Evolutionary conservation across 2,329 filamentous ascomycete genomes (phyloP).

Genomic region (Aspergillus bombycis): DNA sequence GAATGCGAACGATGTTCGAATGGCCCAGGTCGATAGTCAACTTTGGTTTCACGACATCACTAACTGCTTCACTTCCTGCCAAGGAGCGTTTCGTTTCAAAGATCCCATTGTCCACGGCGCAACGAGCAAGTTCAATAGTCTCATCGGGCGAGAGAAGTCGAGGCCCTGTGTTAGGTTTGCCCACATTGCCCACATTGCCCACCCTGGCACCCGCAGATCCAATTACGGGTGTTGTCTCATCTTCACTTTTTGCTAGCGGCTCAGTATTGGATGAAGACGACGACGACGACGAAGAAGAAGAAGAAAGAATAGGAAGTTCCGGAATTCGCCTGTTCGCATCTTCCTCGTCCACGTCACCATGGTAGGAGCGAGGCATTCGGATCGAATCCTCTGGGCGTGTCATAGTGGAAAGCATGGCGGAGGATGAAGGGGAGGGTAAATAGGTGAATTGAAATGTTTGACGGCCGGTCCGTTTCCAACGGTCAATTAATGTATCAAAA

Average conservation of each 20-base stretch:
- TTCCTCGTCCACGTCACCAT: slow-evolving; percentile 38
- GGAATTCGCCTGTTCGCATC: slow-evolving; percentile 28
- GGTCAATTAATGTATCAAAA: slow-evolving; percentile 21
- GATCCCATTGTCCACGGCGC: slow-evolving; percentile 51
- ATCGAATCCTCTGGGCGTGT: slow-evolving; percentile 42
- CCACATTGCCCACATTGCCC: slow-evolving; percentile 23
- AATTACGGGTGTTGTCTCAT: slow-evolving; percentile 29
- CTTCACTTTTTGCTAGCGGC: slow-evolving; percentile 31
- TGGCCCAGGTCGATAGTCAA: slow-evolving; percentile 56
- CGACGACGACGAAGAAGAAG: slow-evolving; percentile 13
- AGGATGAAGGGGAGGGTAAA: slow-evolving; percentile 1
- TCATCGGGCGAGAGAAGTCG: slow-evolving; percentile 46
- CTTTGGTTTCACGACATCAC: slow-evolving; percentile 51
- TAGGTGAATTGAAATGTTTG: neutral
- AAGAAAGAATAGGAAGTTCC: slow-evolving; percentile 31
- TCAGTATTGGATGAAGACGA: slow-evolving; percentile 31
- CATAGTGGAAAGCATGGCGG: slow-evolving; percentile 39
- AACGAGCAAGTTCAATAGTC: slow-evolving; percentile 49
- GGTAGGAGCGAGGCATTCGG: slow-evolving; percentile 36
- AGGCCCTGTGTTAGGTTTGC: slow-evolving; percentile 27
- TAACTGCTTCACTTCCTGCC: slow-evolving; percentile 49
- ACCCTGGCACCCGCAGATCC: slow-evolving; percentile 29
- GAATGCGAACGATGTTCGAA: slow-evolving; percentile 52
- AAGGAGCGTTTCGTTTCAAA: slow-evolving; percentile 52
- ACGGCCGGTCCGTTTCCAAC: neutral